Percentiles rank a stretch among this genome's conserved stretches.
Evolutionary conservation across 192 early-diverging fungal genomes (phyloP).

Genomic region (Coemansia sp.): DNA sequence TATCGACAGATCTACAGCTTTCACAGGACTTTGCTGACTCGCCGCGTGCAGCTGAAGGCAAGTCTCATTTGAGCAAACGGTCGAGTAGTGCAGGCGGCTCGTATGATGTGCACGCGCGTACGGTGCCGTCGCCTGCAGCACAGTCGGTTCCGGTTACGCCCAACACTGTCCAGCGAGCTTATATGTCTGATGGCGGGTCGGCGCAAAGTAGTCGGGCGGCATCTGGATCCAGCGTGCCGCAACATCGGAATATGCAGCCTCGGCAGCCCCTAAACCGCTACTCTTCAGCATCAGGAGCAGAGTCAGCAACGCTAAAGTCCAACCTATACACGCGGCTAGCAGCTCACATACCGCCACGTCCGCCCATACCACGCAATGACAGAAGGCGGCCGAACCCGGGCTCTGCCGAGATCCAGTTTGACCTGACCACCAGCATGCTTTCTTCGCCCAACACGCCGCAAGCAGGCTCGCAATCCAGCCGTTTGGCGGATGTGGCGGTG

Average conservation of each 20-base stretch:
- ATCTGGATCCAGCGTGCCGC: constrained; percentile 1
- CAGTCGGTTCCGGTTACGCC: constrained; percentile 42
- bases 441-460: not conserved
- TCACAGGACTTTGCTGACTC: constrained; percentile 39
- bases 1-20: constrained; percentile 12
- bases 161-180: constrained; percentile 6
- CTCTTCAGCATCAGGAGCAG: constrained; percentile 6
- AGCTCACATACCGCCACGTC: constrained; percentile 28
- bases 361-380: not conserved
- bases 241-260: not conserved
- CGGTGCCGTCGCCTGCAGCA: constrained; percentile 22
- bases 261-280: not conserved
- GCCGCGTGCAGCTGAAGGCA: not conserved
- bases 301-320: constrained; percentile 10
- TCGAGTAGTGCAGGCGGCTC: constrained; percentile 8
- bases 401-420: constrained; percentile 7
- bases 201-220: constrained; percentile 2
- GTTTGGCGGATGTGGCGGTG: too few species aligned
- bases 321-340: constrained; percentile 41
- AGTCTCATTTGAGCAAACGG: constrained; percentile 3
- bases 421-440: constrained; percentile 12
- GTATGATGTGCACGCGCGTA: constrained; percentile 6
- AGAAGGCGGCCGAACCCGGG: constrained; percentile 2
- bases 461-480: not conserved
- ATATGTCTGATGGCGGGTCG: constrained; percentile 26